Evolutionary conservation across 2,329 filamentous ascomycete species (phyloP).

Genomic region (Sporothrix mexicana): DNA sequence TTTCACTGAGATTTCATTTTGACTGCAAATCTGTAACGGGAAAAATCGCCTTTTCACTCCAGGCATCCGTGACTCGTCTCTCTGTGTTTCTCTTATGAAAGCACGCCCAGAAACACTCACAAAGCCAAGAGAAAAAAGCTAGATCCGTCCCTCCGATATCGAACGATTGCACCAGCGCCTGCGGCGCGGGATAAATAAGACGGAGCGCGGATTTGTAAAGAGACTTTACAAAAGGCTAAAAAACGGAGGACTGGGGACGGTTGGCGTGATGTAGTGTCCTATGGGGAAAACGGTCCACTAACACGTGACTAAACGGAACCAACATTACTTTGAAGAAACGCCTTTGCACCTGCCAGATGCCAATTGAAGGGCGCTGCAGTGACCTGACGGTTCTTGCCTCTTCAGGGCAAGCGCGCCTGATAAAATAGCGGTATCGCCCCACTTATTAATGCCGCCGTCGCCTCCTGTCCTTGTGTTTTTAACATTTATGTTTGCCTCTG

Average conservation of each 20-base stretch:
- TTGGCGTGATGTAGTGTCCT: background rate
- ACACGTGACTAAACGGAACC: conserved; percentile 18
- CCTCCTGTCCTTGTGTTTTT: background rate
- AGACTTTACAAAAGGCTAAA: background rate
- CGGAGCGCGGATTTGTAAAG: conserved; percentile 20
- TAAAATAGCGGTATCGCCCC: background rate
- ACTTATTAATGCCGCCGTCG: conserved; percentile 26
- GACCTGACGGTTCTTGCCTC: background rate
- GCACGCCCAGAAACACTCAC: background rate
- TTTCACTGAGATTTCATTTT: conserved; percentile 9
- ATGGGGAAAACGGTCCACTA: background rate
- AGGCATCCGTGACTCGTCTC: background rate
- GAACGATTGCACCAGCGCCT: conserved; percentile 26
- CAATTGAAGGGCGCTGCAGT: conserved; percentile 11
- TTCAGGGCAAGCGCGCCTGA: background rate
- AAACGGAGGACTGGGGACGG: conserved; percentile 14
- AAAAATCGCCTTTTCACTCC: background rate
- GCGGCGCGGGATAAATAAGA: conserved; percentile 1
- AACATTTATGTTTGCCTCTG: background rate
- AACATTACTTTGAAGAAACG: background rate
- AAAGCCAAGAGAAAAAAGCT: background rate
- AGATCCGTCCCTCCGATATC: conserved; percentile 31
- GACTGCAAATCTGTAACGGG: background rate
- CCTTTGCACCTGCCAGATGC: background rate
- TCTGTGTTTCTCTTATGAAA: background rate